Base-by-base conservation (phyloP, 2,329 filamentous ascomycete genomes). In the Alternaria solani region DNA sequence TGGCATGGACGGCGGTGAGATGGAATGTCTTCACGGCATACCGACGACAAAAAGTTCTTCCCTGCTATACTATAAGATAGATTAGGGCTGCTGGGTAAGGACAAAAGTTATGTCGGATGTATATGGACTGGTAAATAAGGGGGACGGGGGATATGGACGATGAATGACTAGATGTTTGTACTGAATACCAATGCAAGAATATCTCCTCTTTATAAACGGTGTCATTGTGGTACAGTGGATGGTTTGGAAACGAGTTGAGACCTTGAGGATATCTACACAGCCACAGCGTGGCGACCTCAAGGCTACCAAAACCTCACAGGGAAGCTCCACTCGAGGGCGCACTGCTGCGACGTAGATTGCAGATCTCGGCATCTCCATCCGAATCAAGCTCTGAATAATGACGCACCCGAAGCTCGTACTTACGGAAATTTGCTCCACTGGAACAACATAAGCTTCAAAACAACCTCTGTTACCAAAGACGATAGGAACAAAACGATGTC, bases 151-250 rank as follows among this genome's bases (percentile, higher is more conserved):
- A 20, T 6, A 36, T 41, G 52, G 48, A 60, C 20, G 47, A 60
- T 23, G 53, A 57, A 60, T 42, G 57, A 57, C 28, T 34, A 57
- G 30, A 49, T 57, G 53, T 41, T 41, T 41, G 38, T 60, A 57
- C 34, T 55, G 42, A 60, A 57, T 57, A 57, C 39, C 57, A 60
- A 60, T 57, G 47, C 57, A 60, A 56, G 32, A 49, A 57, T 51
- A 60, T 60, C 57, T 60, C 57, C 57, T 60, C 57, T 60, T 60
- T 23, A 30, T 12, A 39, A 9, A 41, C 6, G 18, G 18, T 41
- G 18, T 36, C 32, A 11, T 30, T 1, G 28, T 30, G 8, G 28
- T 30, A 30, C 28, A 30, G 11, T 30, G 28, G 9, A 30, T 30
- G 28, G 9, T 30, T 30, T 30, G 32, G 16, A n/a, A n/a, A 38